Evolutionary conservation across 441 rosid genomes (phyloP).

Genomic region (Cnidoscolus chayamansa): DNA sequence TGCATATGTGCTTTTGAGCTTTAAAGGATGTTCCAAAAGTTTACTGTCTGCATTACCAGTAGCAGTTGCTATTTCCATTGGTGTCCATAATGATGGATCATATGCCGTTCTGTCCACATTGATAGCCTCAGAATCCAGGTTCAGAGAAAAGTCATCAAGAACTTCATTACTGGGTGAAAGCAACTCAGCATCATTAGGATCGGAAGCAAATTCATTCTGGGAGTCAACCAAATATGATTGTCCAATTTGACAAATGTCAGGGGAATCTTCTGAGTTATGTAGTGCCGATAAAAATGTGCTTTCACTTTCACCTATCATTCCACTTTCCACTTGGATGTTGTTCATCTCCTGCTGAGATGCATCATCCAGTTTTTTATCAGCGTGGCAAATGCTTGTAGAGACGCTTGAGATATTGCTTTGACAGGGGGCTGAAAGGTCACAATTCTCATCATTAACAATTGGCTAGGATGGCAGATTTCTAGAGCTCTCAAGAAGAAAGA

Average conservation of each 20-base stretch:
- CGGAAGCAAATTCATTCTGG: slow-evolving; percentile 19
- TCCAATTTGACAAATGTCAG: slow-evolving; percentile 13
- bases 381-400: slow-evolving; percentile 28
- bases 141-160: slow-evolving; percentile 30
- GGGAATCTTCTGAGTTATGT: slow-evolving; percentile 32
- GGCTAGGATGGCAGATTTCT: slow-evolving; percentile 23
- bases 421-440: slow-evolving; percentile 20
- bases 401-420: slow-evolving; percentile 26
- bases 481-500: slow-evolving; percentile 26
- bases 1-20: slow-evolving; percentile 77
- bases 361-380: slow-evolving; percentile 40
- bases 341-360: slow-evolving; percentile 32
- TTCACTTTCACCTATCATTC: slow-evolving; percentile 42
- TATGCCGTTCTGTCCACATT: slow-evolving; percentile 35
- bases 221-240: slow-evolving; percentile 28
- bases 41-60: slow-evolving; percentile 58
- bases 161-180: slow-evolving; percentile 25
- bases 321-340: slow-evolving; percentile 34
- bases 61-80: slow-evolving; percentile 77
- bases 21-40: slow-evolving; percentile 59
- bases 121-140: slow-evolving; percentile 36
- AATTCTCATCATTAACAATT: slow-evolving; percentile 25
- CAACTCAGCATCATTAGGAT: slow-evolving; percentile 22
- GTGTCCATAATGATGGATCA: slow-evolving; percentile 78
- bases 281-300: slow-evolving; percentile 48